Base-by-base conservation (phyloP, 345 rosid genomes). In the Populus tremula region DNA sequence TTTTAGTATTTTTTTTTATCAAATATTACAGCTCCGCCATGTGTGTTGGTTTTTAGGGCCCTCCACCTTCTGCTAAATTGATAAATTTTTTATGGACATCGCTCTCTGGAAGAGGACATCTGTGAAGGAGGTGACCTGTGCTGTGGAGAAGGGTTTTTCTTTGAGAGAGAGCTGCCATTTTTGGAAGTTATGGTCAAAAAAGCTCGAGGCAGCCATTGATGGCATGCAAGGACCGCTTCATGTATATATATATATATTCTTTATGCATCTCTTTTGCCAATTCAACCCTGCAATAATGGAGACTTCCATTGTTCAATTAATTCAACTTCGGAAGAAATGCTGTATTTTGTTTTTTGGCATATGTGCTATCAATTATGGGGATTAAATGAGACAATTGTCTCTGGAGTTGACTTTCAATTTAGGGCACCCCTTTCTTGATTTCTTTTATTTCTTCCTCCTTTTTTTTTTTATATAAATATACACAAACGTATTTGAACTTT, bases 61-160 rank as follows among this genome's bases (percentile, higher is more conserved):
- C 65, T 78, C 72, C 66, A 27, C 71, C n/a, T 14, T 61, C 62
- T 39, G 5, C 36, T 70, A n/a, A 36, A 16, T 16, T 50, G 43
- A 21, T 14, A 7, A 21, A 4, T 27, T 4, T 21, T 1, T 7
- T 23, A 5, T 18, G 62, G 21, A 70, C 36, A 36, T 63, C 50
- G 10, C 65, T 70, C 27, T 71, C 54, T 50, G 20, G 49, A 63
- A 71, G 25, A 11, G 76, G 41, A 61, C 77, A 33, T 33, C 21
- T 71, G 80, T 38, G 72, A 66, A 66, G 67, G 76, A 35, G 59
- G 56, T 49, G 20, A 49, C 54, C 4, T 29, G 33, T 23, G 29
- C 16, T 21, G 43, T 68, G 36, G 63, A 66, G 18, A 2, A 23
- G 20, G 14, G 25, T 33, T 66, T 74, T 62, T 9, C 8, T 4